Evolutionary conservation across 257 asterid genomes (phyloP), one percentile per base, ranked within the genome.

Genomic region (Avicennia marina): DNA sequence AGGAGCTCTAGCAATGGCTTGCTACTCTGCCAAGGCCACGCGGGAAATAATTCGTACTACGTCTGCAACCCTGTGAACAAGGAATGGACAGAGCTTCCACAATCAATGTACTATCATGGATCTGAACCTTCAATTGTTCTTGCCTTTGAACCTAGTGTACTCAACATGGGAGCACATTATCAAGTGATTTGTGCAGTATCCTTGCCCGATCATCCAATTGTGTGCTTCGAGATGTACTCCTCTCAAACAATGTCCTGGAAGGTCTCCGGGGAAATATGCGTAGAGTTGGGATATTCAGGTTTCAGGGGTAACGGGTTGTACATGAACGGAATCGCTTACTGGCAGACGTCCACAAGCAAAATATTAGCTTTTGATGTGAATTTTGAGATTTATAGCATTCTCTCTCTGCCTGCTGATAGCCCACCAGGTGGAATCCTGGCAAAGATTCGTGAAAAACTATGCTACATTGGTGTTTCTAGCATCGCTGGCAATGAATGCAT

Each of bases 11-110:
- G 68, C 36, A 71, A 56, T 2, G 81, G 84, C 19, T 64, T 78
- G 64, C 66, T 78, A 15, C 81, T 78, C 10, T 71, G 73, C 62
- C 63, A 41, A 41, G 55, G 36, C 19, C 9, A 15, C 3, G 53
- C 41, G 10, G 55, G 36, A 2, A 29, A 7, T 11, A 22, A 64
- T 11, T 16, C 38, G 2, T 70, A 74, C 36, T 68, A 49, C 48
- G 38, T 78, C 41, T 74, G 81, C 73, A 77, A 69, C 44, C 79
- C 83, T 36, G 65, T 69, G 31, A 77, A 50, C 41, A 15, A 62
- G 32, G 57, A 40, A n/a, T 58, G 74, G 72, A 65, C 61, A 38
- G 20, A 12, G 69, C 76, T 73, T 40, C 77, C 74, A 8, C 17
- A 9, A 29, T 69, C 77, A 4, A 21, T 11, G 11, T 60, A 27